Evolutionary conservation across 306 rosid genomes (phyloP).

Genomic region (Luffa acutangula): DNA sequence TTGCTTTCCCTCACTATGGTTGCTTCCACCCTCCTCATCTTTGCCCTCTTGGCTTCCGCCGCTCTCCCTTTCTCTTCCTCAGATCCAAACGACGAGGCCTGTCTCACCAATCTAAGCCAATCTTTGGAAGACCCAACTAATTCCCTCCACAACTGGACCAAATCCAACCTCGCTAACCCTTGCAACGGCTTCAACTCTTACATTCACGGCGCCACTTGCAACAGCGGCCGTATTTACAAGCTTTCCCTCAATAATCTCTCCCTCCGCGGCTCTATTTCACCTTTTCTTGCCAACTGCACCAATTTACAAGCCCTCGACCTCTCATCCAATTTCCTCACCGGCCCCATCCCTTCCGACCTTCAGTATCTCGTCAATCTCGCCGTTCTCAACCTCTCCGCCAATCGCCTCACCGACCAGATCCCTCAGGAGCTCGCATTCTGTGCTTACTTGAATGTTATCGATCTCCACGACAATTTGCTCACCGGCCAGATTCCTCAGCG

Average conservation of each 20-base stretch:
- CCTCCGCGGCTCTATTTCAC: conserved; percentile 62
- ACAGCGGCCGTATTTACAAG: conserved; percentile 84
- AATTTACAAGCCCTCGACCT: conserved; percentile 89
- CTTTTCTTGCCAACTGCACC: conserved; percentile 83
- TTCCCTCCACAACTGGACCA: conserved; percentile 59
- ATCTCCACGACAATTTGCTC: conserved; percentile 60
- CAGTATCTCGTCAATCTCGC: conserved; percentile 77
- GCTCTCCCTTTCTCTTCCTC: conserved; percentile 26
- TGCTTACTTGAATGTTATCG: conserved; percentile 87
- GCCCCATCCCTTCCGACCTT: conserved; percentile 72
- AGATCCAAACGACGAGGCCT: conserved; percentile 85
- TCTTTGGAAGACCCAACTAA: conserved; percentile 50
- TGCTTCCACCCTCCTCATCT: conserved; percentile 23
- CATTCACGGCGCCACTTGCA: conserved; percentile 77
- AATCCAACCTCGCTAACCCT: conserved; percentile 53
- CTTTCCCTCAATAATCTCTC: conserved; percentile 73
- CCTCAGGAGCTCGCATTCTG: conserved; percentile 87
- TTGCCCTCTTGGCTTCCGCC: conserved; percentile 14
- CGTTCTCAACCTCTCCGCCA: conserved; percentile 66
- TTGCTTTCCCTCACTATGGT: conserved; percentile 21
- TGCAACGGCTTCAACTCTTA: conserved; percentile 72
- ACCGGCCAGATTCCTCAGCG: conserved; percentile 83
- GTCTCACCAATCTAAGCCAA: conserved; percentile 52
- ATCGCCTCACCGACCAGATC: conserved; percentile 51
- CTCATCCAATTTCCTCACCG: conserved; percentile 65